Percentiles rank a stretch among this genome's conserved stretches.
phyloP scores from a whole-genome alignment of 331 rosid species.

The Telfairia occidentalis region DNA sequence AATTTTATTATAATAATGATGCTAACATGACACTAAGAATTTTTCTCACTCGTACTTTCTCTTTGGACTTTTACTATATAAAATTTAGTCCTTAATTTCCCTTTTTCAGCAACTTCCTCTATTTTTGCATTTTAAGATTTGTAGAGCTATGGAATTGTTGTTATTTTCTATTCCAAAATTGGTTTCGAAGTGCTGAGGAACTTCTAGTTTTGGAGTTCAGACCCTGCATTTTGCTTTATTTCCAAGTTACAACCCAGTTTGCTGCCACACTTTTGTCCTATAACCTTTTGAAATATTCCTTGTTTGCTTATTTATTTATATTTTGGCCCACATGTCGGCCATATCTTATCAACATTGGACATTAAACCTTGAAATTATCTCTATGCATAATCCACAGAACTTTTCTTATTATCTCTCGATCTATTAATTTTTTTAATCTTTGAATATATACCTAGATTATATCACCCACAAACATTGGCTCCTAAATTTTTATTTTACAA shows the following conservation, averaged over 20 bases:
- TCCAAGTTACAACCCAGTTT: neutral
- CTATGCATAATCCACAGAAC: neutral
- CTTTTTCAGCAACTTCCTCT: neutral
- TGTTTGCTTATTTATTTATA: neutral
- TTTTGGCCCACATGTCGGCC: constrained; percentile 1
- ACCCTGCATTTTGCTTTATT: neutral
- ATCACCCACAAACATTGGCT: neutral
- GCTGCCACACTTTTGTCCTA: neutral
- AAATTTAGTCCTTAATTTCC: neutral
- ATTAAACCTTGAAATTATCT: constrained; percentile 1
- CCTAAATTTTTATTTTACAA: too few species aligned
- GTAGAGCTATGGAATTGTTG: neutral
- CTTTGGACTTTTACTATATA: neutral
- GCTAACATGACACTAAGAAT: neutral
- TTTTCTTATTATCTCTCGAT: neutral
- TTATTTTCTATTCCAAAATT: neutral
- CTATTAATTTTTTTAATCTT: neutral
- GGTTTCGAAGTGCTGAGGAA: neutral
- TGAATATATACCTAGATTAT: neutral
- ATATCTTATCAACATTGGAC: constrained; percentile 11
- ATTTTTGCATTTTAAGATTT: neutral
- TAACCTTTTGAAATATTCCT: neutral
- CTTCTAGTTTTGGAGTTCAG: neutral
- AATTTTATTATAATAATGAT: neutral
- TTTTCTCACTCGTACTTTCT: neutral